These are phyloP conservation scores for Penium margaritaceum DNA, from an alignment of 139 green algal species.

Conservation along the genomic window DNA sequence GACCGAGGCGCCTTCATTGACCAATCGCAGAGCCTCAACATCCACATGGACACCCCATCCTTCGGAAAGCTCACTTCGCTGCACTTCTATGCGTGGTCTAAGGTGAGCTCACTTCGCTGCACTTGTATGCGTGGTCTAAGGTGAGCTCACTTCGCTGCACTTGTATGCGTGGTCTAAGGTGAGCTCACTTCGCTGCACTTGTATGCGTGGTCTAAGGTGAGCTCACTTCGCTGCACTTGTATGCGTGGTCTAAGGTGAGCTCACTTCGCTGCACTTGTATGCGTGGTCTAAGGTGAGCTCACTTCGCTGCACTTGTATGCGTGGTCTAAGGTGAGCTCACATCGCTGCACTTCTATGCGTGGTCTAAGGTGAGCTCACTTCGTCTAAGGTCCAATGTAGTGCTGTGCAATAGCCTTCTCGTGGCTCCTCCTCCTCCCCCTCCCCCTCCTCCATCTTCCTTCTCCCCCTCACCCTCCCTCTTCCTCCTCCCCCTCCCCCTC, in stretches of 20 bases:
- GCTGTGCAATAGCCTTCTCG: no score
- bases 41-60: constrained; percentile 97
- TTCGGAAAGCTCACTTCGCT: constrained; percentile 98
- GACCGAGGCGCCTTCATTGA: constrained; percentile 96
- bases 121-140: constrained; percentile 57
- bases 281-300: constrained; percentile 97
- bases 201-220: neutral
- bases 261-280: no score
- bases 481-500: no score
- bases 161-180: constrained; percentile 91
- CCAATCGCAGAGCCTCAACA: constrained; percentile 94
- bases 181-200: neutral
- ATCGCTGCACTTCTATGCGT: no score
- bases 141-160: constrained; percentile 95
- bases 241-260: neutral
- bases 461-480: neutral
- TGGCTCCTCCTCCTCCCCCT: no score
- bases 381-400: no score
- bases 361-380: constrained; percentile 97
- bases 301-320: constrained; percentile 95
- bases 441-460: no score
- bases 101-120: constrained; percentile 35
- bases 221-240: neutral
- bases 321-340: constrained; percentile 90
- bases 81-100: constrained; percentile 95